Evolutionary conservation across 768 basidiomycete genomes (phyloP).

Genomic region (Suillus cothurnatus): DNA sequence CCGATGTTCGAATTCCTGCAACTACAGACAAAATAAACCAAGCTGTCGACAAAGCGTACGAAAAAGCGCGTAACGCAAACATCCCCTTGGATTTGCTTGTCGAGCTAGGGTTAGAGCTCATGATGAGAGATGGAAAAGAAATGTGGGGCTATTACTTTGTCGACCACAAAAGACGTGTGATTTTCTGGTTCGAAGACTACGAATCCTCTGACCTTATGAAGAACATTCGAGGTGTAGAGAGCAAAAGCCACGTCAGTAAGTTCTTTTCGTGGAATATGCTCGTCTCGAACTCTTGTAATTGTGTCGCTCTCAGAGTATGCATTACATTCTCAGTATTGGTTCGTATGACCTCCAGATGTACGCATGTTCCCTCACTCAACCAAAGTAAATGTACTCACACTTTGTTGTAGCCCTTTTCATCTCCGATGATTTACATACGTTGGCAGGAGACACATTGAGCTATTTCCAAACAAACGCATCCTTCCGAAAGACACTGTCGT

Average conservation of each 20-base stretch:
- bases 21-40: background rate
- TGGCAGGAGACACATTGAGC: slow-evolving; percentile 5
- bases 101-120: slow-evolving; percentile 14
- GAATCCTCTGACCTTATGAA: slow-evolving; percentile 33
- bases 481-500: slow-evolving; percentile 16
- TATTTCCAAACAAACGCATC: slow-evolving; percentile 20
- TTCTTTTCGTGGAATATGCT: background rate
- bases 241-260: slow-evolving; percentile 45
- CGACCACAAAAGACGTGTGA: slow-evolving; percentile 39
- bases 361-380: background rate
- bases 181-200: slow-evolving; percentile 52
- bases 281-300: background rate
- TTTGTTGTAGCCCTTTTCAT: background rate
- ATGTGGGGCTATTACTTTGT: slow-evolving; percentile 46
- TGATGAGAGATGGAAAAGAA: background rate
- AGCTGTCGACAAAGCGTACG: background rate
- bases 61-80: background rate
- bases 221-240: slow-evolving; percentile 40
- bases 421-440: background rate
- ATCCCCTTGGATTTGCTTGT: background rate
- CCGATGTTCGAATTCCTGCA: background rate
- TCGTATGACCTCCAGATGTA: background rate
- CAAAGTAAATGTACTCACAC: background rate
- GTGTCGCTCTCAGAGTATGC: slow-evolving; percentile 17
- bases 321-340: slow-evolving; percentile 33